A percentile compares a stretch with the other conserved stretches of the same genome.
Evolutionary conservation across 2,329 filamentous ascomycete species (phyloP).

Genomic region (Hansfordia pulvinata): DNA sequence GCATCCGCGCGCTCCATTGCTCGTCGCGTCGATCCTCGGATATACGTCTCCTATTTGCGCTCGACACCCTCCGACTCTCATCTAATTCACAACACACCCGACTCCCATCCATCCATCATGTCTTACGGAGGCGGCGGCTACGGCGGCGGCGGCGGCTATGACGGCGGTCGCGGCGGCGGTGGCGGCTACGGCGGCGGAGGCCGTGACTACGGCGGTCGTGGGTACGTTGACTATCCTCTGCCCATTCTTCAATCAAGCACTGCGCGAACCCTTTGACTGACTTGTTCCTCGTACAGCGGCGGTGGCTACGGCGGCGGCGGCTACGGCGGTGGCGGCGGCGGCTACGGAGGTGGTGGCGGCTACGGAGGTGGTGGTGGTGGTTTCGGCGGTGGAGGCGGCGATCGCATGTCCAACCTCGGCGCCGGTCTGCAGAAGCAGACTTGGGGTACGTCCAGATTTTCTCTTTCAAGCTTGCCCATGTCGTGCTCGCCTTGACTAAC

Average conservation of each 20-base stretch:
- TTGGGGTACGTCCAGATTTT: conserved; percentile 54
- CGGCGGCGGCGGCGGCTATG: conserved; percentile 30
- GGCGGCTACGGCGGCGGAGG: conserved; percentile 11
- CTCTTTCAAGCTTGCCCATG: conserved; percentile 2
- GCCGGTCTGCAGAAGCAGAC: conserved; percentile 74
- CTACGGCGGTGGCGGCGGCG: conserved; percentile 12
- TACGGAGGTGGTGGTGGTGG: conserved; percentile 22
- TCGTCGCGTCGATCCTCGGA: conserved; percentile 1
- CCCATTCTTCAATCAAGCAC: too few relatives aligned
- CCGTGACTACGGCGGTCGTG: conserved; percentile 9
- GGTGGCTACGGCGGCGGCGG: conserved; percentile 15
- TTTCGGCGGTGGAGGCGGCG: conserved; percentile 57
- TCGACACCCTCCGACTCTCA: background rate
- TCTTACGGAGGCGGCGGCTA: conserved; percentile 49
- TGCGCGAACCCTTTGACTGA: too few relatives aligned
- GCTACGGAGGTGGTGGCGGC: conserved; percentile 28
- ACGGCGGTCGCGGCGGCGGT: conserved; percentile 21
- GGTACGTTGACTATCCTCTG: too few relatives aligned
- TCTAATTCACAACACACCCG: background rate
- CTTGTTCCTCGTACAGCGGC: conserved; percentile 33
- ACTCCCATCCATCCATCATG: conserved; percentile 32
- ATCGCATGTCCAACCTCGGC: conserved; percentile 89
- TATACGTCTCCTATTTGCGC: background rate
- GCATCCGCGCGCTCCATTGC: conserved; percentile 1
- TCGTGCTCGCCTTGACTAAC: conserved; percentile 12